Percentiles rank a stretch among this genome's conserved stretches.
Evolutionary conservation across 1,139 yeast species (phyloP).

Genomic region (Yueomyces sp.): DNA sequence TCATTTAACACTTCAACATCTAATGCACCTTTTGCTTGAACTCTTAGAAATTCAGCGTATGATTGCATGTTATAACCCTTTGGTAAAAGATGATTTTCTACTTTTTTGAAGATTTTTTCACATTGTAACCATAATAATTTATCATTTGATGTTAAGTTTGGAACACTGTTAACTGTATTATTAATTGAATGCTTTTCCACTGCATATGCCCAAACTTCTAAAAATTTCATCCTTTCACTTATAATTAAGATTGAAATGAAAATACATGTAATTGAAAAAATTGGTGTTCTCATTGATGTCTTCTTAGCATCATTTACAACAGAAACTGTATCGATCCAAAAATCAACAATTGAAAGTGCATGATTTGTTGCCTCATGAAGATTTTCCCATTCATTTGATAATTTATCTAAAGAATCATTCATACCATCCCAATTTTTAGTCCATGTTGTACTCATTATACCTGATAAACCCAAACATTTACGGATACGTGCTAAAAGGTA

Average conservation of each 20-base stretch:
- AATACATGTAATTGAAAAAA: constrained; percentile 56
- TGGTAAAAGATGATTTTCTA: constrained; percentile 41
- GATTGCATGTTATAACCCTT: constrained; percentile 33
- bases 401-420: constrained; percentile 36
- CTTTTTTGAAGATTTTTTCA: constrained; percentile 35
- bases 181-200: constrained; percentile 7
- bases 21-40: constrained; percentile 43
- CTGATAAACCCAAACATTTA: constrained; percentile 45
- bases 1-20: constrained; percentile 37
- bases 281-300: constrained; percentile 60
- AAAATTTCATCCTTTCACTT: constrained; percentile 44
- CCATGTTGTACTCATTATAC: constrained; percentile 47
- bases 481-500: constrained; percentile 52
- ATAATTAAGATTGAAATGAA: constrained; percentile 48
- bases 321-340: constrained; percentile 61
- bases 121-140: constrained; percentile 28
- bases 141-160: constrained; percentile 20
- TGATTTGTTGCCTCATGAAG: constrained; percentile 46
- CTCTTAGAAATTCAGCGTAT: constrained; percentile 42
- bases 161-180: constrained; percentile 13
- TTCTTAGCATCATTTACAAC: constrained; percentile 49
- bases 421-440: constrained; percentile 54
- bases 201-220: constrained; percentile 37
- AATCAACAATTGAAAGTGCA: constrained; percentile 44
- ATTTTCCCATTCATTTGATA: constrained; percentile 31